Conservation (phyloP, 805 yeast genomes). For the Sugiyamaella valdiviana region DNA sequence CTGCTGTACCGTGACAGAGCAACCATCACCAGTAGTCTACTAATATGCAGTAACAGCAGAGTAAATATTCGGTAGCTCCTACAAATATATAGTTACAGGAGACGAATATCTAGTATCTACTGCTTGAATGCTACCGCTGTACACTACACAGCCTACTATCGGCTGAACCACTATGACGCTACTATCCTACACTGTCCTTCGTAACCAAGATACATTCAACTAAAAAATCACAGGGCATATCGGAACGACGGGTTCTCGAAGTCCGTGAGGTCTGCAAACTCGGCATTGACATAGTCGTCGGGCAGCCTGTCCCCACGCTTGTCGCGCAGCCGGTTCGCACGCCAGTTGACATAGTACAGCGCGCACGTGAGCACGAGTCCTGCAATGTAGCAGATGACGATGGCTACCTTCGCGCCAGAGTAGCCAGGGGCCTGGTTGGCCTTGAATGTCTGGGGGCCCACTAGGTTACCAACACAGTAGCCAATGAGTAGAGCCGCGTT, state of each 20-base stretch:
- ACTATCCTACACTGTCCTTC: neutral
- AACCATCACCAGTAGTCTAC: too few species aligned
- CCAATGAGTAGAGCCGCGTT: slow-evolving; percentile 56
- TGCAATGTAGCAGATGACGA: slow-evolving; percentile 38
- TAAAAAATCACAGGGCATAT: slow-evolving; percentile 4
- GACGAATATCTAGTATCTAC: too few species aligned
- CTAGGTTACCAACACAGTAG: slow-evolving; percentile 61
- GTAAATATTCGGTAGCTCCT: too few species aligned
- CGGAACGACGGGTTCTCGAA: slow-evolving; percentile 43
- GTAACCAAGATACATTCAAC: neutral
- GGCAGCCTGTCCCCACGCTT: slow-evolving; percentile 29
- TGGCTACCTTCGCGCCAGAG: slow-evolving; percentile 48
- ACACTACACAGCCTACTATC: too few species aligned
- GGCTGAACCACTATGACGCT: too few species aligned
- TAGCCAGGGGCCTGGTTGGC: slow-evolving; percentile 55
- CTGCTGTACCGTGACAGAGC: too few species aligned
- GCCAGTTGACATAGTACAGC: slow-evolving; percentile 14
- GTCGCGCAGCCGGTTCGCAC: slow-evolving; percentile 49
- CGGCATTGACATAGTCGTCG: slow-evolving; percentile 9
- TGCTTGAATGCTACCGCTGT: too few species aligned
- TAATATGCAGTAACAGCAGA: too few species aligned
- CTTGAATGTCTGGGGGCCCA: slow-evolving; percentile 69
- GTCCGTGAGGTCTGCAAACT: slow-evolving; percentile 43
- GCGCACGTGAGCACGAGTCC: slow-evolving; percentile 36
- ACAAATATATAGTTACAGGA: too few species aligned